Conservation (phyloP, 305 asterid genomes). For the Solanum hybrid region DNA sequence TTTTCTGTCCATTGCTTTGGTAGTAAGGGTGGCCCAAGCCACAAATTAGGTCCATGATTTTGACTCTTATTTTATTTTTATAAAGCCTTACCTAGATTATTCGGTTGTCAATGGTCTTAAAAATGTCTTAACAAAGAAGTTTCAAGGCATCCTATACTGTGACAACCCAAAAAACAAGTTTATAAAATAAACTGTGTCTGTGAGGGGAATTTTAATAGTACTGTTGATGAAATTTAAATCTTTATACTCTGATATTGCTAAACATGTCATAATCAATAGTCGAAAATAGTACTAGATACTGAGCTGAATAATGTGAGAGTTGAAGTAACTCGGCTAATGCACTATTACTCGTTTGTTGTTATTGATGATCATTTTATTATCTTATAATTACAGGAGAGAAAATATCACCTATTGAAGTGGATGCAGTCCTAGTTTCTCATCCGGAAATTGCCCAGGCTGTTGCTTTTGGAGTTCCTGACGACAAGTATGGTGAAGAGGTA, state of each 20-base stretch:
- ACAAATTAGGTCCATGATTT: not conserved
- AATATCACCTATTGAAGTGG: conserved; percentile 94
- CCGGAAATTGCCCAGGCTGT: conserved; percentile 80
- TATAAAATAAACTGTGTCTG: not conserved
- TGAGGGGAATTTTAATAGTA: not conserved
- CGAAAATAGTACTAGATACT: not conserved
- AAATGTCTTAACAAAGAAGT: not conserved
- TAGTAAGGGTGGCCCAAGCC: not conserved
- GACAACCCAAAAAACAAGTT: not conserved
- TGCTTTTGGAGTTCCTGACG: conserved; percentile 92
- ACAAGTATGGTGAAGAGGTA: conserved; percentile 97
- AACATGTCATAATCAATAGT: not conserved
- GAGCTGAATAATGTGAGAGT: not conserved
- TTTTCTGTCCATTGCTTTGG: not conserved
- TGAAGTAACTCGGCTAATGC: not conserved
- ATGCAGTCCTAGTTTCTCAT: conserved; percentile 76
- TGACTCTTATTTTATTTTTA: not conserved
- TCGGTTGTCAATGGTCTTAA: not conserved
- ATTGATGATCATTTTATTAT: not conserved
- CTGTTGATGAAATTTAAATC: not conserved
- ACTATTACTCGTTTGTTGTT: not conserved
- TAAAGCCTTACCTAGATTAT: not conserved
- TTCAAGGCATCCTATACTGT: not conserved
- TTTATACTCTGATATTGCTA: not conserved
- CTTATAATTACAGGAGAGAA: conserved; percentile 60